Evolutionary conservation across 2,329 filamentous ascomycete genomes (phyloP), one percentile per base, ranked within the genome.

Genomic region (Volutella citrinella): DNA sequence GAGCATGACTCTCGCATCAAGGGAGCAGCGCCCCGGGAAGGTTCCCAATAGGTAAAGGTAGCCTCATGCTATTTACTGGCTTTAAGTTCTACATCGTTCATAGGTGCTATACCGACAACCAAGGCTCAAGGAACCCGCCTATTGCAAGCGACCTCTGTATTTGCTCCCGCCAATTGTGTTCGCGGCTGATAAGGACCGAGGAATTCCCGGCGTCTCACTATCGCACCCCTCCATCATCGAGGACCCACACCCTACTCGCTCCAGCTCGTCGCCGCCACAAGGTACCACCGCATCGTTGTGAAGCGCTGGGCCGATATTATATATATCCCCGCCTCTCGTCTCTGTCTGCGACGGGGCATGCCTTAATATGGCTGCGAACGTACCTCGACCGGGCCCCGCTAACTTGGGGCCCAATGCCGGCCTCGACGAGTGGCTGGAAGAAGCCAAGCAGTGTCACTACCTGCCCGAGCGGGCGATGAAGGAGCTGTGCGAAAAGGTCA

Each of bases 381-480:
- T 96, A 50, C 91, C 93, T 38, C 87, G 91, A 69, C 91, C 91
- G 38, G 91, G 91, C 33, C 90, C 91, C 37, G 91, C 91, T 40
- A 88, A 85, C 52, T 71, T 97, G 47, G 81, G 80, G 45, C 80
- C 85, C 37, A 87, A 87, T 60, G 87, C 90, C 23, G 88, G 88
- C 11, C 81, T 94, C 20, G 88, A 96, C 61, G 90, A 97, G 68
- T 98, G 93, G 93, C 76, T 98, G 19, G 87, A 93, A 59, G 87
- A 94, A 64, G 93, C 93, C 27, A 96, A 95, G 66, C 86, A 93
- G 65, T 97, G 93, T 69, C 93, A 95, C 63, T 96, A 97, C 63
- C 77, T 98, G 32, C 93, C 93, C 30, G 93, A 98, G 67, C 70
- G 83, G 43, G 88, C 94, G 56, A 98, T 98, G 93, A 98, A 98